Conservation (phyloP, 441 rosid species). For the Viola pubescens region DNA sequence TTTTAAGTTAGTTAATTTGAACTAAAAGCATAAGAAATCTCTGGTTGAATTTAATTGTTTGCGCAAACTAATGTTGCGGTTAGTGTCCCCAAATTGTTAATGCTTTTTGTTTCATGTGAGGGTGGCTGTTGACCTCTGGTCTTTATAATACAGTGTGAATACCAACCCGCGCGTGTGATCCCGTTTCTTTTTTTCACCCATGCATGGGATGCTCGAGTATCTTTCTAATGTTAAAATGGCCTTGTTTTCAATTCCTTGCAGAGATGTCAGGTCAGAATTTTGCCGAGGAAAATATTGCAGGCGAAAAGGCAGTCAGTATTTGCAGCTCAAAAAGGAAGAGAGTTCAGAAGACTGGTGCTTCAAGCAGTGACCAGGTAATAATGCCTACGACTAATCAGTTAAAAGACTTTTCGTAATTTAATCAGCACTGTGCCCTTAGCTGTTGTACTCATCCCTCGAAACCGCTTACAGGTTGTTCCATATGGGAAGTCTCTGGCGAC, state of each 20-base stretch:
- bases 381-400: background rate
- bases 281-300: conserved; percentile 35
- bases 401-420: too few species aligned
- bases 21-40: background rate
- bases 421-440: too few species aligned
- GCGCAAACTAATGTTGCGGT: background rate
- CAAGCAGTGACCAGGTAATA: conserved; percentile 37
- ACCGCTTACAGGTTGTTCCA: conserved; percentile 30
- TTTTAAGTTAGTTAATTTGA: background rate
- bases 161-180: too few species aligned
- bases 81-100: too few species aligned
- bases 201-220: too few species aligned
- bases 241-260: conserved; percentile 11
- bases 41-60: background rate
- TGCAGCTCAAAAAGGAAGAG: conserved; percentile 32
- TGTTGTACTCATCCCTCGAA: too few species aligned
- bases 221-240: too few species aligned
- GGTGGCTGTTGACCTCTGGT: too few species aligned
- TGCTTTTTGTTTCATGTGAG: too few species aligned
- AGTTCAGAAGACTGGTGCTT: conserved; percentile 11
- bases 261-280: conserved; percentile 87
- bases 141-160: too few species aligned
- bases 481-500: conserved; percentile 9
- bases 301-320: conserved; percentile 14
- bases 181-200: background rate